These are phyloP conservation scores for Pleurotus sapidus DNA, from an alignment of 768 basidiomycete genomes.

Conservation along the genomic window DNA sequence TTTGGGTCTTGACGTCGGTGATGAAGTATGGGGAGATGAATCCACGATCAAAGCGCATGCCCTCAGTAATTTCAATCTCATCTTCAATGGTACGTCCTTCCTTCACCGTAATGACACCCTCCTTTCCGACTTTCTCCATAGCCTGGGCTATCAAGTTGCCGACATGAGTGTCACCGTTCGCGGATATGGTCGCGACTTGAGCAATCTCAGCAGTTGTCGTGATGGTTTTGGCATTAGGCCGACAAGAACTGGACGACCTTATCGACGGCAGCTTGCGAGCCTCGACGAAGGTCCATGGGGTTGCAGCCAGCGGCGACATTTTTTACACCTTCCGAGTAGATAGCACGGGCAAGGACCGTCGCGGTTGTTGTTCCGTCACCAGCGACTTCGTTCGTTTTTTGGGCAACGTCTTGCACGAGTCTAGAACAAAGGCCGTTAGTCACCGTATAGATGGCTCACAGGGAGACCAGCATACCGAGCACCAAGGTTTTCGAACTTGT, in stretches of 20 bases:
- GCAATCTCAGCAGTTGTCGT: constrained; percentile 98
- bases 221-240: constrained; percentile 84
- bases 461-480: constrained; percentile 65
- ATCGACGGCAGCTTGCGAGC: constrained; percentile 94
- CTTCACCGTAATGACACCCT: constrained; percentile 99
- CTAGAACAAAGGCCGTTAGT: constrained; percentile 32
- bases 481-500: constrained; percentile 99
- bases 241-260: constrained; percentile 91
- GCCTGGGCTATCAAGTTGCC: constrained; percentile 96
- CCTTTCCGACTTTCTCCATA: constrained; percentile 99
- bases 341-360: constrained; percentile 94
- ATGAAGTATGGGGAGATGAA: constrained; percentile 98
- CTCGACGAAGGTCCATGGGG: constrained; percentile 99
- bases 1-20: constrained; percentile 96
- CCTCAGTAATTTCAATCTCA: constrained; percentile 98
- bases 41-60: constrained; percentile 99
- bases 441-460: constrained; percentile 9
- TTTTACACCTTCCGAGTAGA: constrained; percentile 98
- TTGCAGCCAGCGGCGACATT: constrained; percentile 99
- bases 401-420: constrained; percentile 92
- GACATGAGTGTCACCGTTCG: constrained; percentile 80
- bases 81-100: constrained; percentile 98
- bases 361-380: constrained; percentile 99
- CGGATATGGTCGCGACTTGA: constrained; percentile 96
- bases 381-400: constrained; percentile 95